A percentile compares a stretch with the other conserved stretches of the same genome.
phyloP scores from a whole-genome alignment of 2,329 filamentous ascomycete genomes.

The Verticillium albo-atrum region DNA sequence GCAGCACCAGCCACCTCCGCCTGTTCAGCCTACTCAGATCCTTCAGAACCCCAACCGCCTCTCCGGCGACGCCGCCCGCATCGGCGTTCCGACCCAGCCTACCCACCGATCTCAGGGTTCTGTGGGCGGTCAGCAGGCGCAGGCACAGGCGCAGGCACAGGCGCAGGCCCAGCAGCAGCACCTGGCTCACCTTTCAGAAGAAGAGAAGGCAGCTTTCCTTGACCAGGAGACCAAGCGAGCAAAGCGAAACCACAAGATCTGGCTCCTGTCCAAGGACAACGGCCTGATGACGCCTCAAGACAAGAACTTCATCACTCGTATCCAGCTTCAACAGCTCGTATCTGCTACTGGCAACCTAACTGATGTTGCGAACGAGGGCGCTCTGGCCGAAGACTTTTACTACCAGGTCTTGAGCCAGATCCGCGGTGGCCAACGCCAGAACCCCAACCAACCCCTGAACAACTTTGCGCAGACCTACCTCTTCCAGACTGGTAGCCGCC shows the following conservation, averaged over 20 bases:
- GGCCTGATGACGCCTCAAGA: constrained; percentile 98
- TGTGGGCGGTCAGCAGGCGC: constrained; percentile 48
- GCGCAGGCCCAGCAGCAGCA: constrained; percentile 14
- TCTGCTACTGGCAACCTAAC: constrained; percentile 84
- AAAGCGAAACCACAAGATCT: constrained; percentile 98
- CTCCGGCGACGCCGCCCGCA: constrained; percentile 39
- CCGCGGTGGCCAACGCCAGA: constrained; percentile 80
- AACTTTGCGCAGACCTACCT: constrained; percentile 98
- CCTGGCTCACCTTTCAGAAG: constrained; percentile 70
- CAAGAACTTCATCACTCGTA: constrained; percentile 98
- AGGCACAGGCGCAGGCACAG: constrained; percentile 48
- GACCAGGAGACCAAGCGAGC: constrained; percentile 91
- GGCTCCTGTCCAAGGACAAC: constrained; percentile 87
- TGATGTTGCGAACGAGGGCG: constrained; percentile 74
- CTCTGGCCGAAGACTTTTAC: constrained; percentile 91
- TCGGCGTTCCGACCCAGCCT: constrained; percentile 26
- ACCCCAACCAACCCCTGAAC: constrained; percentile 87
- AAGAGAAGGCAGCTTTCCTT: constrained; percentile 78
- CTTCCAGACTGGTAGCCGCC: constrained; percentile 85
- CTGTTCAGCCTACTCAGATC: constrained; percentile 66
- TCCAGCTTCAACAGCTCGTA: constrained; percentile 93
- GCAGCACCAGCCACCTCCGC: constrained; percentile 27
- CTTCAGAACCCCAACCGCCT: constrained; percentile 73
- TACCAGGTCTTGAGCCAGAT: constrained; percentile 98
- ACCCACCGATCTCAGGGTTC: constrained; percentile 48